Evolutionary conservation across 1,139 yeast species (phyloP).

Genomic region (Pneumocystis carinii): DNA sequence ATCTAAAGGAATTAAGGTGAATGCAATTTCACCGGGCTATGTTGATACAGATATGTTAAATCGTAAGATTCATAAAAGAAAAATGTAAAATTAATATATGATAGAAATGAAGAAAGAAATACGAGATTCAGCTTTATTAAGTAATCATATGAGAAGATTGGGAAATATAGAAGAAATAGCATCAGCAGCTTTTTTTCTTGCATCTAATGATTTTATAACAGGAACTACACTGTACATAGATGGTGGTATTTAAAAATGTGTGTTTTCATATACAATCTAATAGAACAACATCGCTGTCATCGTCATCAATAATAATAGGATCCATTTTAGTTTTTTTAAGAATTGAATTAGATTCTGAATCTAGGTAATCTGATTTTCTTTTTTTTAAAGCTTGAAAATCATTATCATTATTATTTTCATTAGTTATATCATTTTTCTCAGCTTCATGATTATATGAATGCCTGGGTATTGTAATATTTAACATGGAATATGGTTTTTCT

Average conservation of each 20-base stretch:
- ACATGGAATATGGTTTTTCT: constrained; percentile 5
- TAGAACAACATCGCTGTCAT: constrained; percentile 10
- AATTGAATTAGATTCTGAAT: constrained; percentile 16
- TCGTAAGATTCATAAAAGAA: constrained; percentile 1
- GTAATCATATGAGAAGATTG: constrained; percentile 17
- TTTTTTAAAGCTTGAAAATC: constrained; percentile 18
- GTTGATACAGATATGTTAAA: constrained; percentile 65
- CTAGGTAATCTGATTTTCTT: constrained; percentile 13
- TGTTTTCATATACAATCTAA: constrained; percentile 24
- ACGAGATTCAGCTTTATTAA: constrained; percentile 14
- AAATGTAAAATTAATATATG: not conserved
- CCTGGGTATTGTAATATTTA: not conserved
- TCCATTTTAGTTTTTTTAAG: constrained; percentile 9
- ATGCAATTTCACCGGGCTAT: constrained; percentile 59
- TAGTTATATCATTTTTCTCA: constrained; percentile 1
- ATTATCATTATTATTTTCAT: constrained; percentile 11
- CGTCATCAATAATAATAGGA: constrained; percentile 3
- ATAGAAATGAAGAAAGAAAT: constrained; percentile 15
- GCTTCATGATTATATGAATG: not conserved
- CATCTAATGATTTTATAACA: constrained; percentile 19
- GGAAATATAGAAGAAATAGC: constrained; percentile 24
- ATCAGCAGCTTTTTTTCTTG: constrained; percentile 23
- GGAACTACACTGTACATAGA: constrained; percentile 24
- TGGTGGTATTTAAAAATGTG: constrained; percentile 24
- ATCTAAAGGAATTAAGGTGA: constrained; percentile 37